A percentile compares a stretch with the other conserved stretches of the same genome.
Evolutionary conservation across 1,139 yeast species (phyloP).

Genomic region (Tardiomyces depauwii): DNA sequence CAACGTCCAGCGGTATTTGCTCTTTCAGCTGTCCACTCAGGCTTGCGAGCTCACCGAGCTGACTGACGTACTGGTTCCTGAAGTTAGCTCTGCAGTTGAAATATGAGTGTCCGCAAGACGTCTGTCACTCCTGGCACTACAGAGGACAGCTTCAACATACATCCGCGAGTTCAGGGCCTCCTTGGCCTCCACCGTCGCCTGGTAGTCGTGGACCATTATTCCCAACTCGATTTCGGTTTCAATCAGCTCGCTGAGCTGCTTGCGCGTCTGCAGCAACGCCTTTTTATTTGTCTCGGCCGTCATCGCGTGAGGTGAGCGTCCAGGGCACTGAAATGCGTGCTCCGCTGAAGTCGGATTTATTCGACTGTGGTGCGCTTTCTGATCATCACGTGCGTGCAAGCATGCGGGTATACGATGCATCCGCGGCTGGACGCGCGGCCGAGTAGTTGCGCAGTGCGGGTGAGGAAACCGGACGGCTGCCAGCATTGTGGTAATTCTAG

Average conservation of each 20-base stretch:
- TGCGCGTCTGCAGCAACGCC: conserved; percentile 31
- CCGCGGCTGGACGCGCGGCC: too few species aligned
- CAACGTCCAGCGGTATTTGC: conserved; percentile 22
- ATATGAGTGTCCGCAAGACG: too few species aligned
- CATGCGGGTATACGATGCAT: too few species aligned
- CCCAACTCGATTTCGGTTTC: conserved; percentile 84
- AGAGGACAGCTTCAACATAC: conserved; percentile 5
- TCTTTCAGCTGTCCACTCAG: background rate
- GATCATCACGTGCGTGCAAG: too few species aligned
- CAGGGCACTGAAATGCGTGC: too few species aligned
- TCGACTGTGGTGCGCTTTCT: too few species aligned
- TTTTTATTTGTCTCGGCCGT: background rate
- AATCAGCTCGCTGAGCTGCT: conserved; percentile 58
- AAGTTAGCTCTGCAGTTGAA: background rate
- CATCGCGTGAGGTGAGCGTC: background rate
- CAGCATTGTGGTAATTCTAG: too few species aligned
- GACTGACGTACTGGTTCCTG: background rate
- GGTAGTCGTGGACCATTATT: conserved; percentile 84
- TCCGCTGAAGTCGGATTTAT: too few species aligned
- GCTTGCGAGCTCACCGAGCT: background rate
- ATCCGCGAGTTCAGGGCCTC: conserved; percentile 37
- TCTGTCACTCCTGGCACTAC: too few species aligned
- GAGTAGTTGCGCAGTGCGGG: too few species aligned
- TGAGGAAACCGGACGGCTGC: too few species aligned
- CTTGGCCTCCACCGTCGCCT: conserved; percentile 62